Base-by-base conservation (phyloP, 2,329 filamentous ascomycete species). In the Colletotrichum kahawae region DNA sequence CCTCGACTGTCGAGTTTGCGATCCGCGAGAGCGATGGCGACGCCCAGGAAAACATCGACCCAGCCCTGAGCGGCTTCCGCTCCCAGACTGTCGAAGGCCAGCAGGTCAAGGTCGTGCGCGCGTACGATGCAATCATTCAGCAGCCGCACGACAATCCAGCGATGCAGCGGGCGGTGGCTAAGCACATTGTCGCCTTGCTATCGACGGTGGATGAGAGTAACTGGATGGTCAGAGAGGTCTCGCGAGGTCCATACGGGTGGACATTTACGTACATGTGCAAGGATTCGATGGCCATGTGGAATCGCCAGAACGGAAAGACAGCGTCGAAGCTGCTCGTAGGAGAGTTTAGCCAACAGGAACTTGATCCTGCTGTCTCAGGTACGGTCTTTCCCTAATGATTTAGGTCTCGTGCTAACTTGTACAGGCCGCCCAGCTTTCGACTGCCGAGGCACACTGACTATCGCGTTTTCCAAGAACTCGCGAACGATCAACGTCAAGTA, bases 401-500 rank as follows among this genome's bases (percentile, higher is more conserved):
- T 12, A 31, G 18, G 14, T 21, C 29, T 31, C 14, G 2, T 36
- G 18, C 66, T 76, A 18, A 71, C 10, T 14, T 34, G n/a, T 33
- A 18, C 76, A 90, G 89, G 82, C 33, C 88, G 90, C 16, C 90
- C 90, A 67, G 90, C 90, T 0, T 92, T 91, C 77, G 90, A 92
- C 78, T 92, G 90, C 74, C 86, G 88, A 48, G 90, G 90, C 21
- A 83, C 84, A 1, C 80, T 92, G 21, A 84, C 82, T 4, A 84
- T 92, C 57, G 80, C 84, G 1, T 92, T 92, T 76, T 85, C 86
- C 8, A 87, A 86, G 70, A 84, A 83, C 29, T 85, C 82, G 34
- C 86, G 87, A 36, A 82, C 84, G 10, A 87, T 92, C 51, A 84
- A 86, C 13, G 83, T 92, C 69, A 88, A 88, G 72, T 91, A 92